Percentiles rank a stretch among this genome's conserved stretches.
These are phyloP conservation scores for Nicotiana obtusifolia DNA, from an alignment of 257 asterid species.

Conservation along the genomic window DNA sequence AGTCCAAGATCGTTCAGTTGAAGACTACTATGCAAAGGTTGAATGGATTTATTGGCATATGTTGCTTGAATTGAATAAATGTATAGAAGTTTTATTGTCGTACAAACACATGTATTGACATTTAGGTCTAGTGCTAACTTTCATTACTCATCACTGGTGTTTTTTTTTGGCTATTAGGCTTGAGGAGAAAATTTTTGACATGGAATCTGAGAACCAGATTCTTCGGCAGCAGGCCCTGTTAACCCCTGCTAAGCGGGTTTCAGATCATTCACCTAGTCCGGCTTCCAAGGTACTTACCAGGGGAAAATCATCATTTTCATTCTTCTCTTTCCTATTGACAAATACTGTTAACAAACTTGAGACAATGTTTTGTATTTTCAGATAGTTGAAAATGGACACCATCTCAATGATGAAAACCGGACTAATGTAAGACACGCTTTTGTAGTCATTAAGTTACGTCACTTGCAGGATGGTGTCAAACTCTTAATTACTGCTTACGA, in stretches of 20 bases:
- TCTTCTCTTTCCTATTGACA: conserved; percentile 6
- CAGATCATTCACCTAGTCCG: conserved; percentile 37
- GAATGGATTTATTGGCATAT: not conserved
- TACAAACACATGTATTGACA: not conserved
- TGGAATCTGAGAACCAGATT: conserved; percentile 88
- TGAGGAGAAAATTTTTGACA: conserved; percentile 78
- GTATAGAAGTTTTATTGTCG: not conserved
- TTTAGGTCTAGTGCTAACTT: not conserved
- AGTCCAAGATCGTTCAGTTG: conserved; percentile 78
- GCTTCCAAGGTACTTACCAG: conserved; percentile 40
- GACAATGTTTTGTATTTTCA: conserved; percentile 22
- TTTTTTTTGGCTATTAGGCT: conserved; percentile 40
- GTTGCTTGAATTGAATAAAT: conserved; percentile 1
- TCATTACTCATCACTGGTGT: not conserved
- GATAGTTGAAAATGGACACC: conserved; percentile 83
- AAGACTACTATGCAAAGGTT: conserved; percentile 81
- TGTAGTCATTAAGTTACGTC: conserved; percentile 5
- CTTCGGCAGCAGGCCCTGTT: conserved; percentile 73
- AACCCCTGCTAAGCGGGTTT: conserved; percentile 50
- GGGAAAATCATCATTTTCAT: conserved; percentile 7
- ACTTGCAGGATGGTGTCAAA: conserved; percentile 11
- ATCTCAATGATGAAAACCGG: conserved; percentile 41
- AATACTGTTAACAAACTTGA: conserved; percentile 20
- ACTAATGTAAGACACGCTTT: conserved; percentile 41
- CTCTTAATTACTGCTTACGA: conserved; percentile 8